A percentile compares a stretch with the other conserved stretches of the same genome.
phyloP scores from a whole-genome alignment of 805 yeast species.

The Henningerozyma blattae region DNA sequence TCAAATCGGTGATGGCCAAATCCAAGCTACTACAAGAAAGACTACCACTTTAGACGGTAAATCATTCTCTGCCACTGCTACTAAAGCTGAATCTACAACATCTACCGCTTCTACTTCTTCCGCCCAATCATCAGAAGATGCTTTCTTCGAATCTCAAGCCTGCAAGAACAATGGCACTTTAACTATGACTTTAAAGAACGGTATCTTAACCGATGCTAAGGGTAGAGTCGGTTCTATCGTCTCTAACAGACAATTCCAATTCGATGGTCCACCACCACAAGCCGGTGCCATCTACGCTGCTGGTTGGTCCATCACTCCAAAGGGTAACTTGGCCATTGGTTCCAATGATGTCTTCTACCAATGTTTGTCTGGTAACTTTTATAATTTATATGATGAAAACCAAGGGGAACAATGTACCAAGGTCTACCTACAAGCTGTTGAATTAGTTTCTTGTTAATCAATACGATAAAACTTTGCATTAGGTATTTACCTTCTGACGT shows the following conservation, averaged over 20 bases:
- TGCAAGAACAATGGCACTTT: constrained; percentile 41
- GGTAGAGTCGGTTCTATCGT: constrained; percentile 74
- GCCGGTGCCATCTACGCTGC: constrained; percentile 64
- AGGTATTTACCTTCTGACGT: too few species aligned
- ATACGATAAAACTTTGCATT: too few species aligned
- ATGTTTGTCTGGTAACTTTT: constrained; percentile 63
- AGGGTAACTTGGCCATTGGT: constrained; percentile 55
- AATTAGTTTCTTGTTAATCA: constrained; percentile 44
- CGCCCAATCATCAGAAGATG: constrained; percentile 29
- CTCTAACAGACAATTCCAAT: constrained; percentile 76
- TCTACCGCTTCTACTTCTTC: constrained; percentile 21
- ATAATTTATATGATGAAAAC: constrained; percentile 61
- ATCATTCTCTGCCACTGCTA: constrained; percentile 30
- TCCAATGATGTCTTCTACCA: constrained; percentile 51
- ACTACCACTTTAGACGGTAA: constrained; percentile 18
- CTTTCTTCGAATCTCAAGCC: constrained; percentile 14
- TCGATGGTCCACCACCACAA: constrained; percentile 81
- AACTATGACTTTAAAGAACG: constrained; percentile 39
- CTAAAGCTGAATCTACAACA: constrained; percentile 19
- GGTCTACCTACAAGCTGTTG: constrained; percentile 48
- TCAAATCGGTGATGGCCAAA: constrained; percentile 39
- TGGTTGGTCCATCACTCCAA: constrained; percentile 49
- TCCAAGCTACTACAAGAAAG: constrained; percentile 27
- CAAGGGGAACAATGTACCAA: constrained; percentile 51
- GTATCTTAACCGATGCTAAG: constrained; percentile 42